Evolutionary conservation across 768 basidiomycete species (phyloP).

Genomic region (Tulasnella sp.): DNA sequence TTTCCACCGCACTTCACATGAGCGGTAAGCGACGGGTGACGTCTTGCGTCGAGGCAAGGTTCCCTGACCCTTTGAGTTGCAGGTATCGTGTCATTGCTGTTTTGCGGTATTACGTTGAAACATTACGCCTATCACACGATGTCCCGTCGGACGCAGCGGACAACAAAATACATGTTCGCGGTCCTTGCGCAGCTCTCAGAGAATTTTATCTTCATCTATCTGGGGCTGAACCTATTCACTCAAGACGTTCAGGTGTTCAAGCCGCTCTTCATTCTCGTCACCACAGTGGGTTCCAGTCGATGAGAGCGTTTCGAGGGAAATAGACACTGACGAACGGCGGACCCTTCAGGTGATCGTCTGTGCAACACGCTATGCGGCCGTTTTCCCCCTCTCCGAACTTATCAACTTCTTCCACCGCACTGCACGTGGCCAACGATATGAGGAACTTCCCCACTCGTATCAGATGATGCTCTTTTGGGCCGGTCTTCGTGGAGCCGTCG

Average conservation of each 20-base stretch:
- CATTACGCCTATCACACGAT: conserved; percentile 99
- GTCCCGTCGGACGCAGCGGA: conserved; percentile 87
- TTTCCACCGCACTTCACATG: conserved; percentile 92
- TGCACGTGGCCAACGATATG: conserved; percentile 71
- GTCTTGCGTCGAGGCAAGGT: neutral
- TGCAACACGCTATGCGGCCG: conserved; percentile 90
- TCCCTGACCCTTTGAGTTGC: conserved; percentile 21
- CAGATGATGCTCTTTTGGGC: conserved; percentile 99
- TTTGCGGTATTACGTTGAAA: conserved; percentile 98
- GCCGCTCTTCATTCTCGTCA: conserved; percentile 87
- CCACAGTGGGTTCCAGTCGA: conserved; percentile 39
- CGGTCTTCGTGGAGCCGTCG: conserved; percentile 90
- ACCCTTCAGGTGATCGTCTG: conserved; percentile 58
- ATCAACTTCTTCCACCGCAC: conserved; percentile 91
- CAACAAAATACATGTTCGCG: conserved; percentile 91
- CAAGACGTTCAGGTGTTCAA: conserved; percentile 77
- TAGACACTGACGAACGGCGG: neutral
- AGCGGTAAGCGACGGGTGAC: conserved; percentile 28
- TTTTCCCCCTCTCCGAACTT: conserved; percentile 87
- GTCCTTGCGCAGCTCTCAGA: conserved; percentile 91
- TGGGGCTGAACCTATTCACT: conserved; percentile 95
- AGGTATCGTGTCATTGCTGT: conserved; percentile 93
- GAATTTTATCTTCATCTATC: conserved; percentile 99
- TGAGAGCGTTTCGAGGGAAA: neutral
- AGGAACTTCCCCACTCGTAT: conserved; percentile 93